phyloP scores from a whole-genome alignment of 345 rosid species.

The Brassica incana region DNA sequence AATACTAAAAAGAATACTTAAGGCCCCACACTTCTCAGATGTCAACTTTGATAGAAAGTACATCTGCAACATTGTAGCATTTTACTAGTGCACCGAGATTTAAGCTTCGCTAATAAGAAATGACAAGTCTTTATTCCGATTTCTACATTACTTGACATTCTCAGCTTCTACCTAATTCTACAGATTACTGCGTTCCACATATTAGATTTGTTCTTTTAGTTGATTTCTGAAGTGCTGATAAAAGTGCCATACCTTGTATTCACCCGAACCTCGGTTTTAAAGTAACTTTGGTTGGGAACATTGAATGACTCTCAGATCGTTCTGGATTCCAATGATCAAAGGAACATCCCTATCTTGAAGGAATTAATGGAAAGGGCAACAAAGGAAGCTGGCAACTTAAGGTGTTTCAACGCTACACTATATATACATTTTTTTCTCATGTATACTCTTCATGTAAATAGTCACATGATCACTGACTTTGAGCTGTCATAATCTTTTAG shows the following conservation, averaged over 20 bases:
- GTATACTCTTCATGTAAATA: not conserved
- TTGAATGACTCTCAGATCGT: constrained; percentile 48
- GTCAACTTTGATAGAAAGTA: no score
- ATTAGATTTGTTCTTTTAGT: not conserved
- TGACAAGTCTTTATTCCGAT: not conserved
- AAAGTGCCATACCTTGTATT: not conserved
- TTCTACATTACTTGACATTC: not conserved
- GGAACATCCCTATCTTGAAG: constrained; percentile 59
- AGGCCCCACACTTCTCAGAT: no score
- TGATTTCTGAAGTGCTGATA: not conserved
- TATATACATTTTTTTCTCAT: not conserved
- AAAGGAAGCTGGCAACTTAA: constrained; percentile 39
- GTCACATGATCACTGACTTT: constrained; percentile 10
- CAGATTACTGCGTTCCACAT: not conserved
- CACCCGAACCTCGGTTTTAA: not conserved
- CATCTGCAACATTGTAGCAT: no score
- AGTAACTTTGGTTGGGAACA: not conserved
- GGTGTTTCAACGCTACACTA: constrained; percentile 42
- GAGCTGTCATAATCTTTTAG: constrained; percentile 34
- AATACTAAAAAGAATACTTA: no score
- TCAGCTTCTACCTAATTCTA: not conserved
- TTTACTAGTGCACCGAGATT: no score
- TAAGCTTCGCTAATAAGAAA: no score
- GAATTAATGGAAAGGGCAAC: constrained; percentile 43
- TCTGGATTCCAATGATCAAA: constrained; percentile 62